Base-by-base conservation (phyloP, 164 flowering plant species). In the Dillenia suffruticosa region DNA sequence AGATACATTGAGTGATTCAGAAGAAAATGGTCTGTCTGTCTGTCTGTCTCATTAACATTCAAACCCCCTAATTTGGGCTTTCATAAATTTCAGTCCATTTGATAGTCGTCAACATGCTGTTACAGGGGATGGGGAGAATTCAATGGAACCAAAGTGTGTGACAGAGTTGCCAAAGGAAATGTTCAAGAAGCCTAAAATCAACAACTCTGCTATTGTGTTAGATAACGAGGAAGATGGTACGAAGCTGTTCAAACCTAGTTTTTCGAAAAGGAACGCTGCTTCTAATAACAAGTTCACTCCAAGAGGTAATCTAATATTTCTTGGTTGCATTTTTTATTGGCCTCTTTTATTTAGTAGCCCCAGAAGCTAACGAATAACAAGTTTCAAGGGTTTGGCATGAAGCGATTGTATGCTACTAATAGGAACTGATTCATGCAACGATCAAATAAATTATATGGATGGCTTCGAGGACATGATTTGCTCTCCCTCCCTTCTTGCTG, bases 141-240 rank as follows among this genome's bases (percentile, higher is more conserved):
- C 2, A 26, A 26, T 2, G 40, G 88, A 76, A 44, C 74, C 77
- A 10, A 58, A 71, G 61, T 26, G 85, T 60, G 83, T 81, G 64
- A 88, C 93, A 7, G 93, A 87, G 70, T 50, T 82, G 63, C 86
- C 91, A 1, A 63, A 51, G 10, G 84, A 78, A 59, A 15, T 72
- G 75, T 75, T 73, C 63, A 80, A 79, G 77, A 86, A 75, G 63
- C 79, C 77, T 5, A 82, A 65, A 60, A 46, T 68, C 73, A 74
- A 61, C 58, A 62, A 64, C 12, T 57, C 44, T 57, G 53, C 57
- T 10, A 12, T 51, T 57, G 57, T 17, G 17, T 32, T 61, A 44
- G 65, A 17, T 7, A 32, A 15, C n/a, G 16, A 19, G 14, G 59
- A 40, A 54, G 51, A 50, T 9, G 71, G 59, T n/a, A 63, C 53